phyloP scores from a whole-genome alignment of 768 basidiomycete species.

The Hysterangium stoloniferum region DNA sequence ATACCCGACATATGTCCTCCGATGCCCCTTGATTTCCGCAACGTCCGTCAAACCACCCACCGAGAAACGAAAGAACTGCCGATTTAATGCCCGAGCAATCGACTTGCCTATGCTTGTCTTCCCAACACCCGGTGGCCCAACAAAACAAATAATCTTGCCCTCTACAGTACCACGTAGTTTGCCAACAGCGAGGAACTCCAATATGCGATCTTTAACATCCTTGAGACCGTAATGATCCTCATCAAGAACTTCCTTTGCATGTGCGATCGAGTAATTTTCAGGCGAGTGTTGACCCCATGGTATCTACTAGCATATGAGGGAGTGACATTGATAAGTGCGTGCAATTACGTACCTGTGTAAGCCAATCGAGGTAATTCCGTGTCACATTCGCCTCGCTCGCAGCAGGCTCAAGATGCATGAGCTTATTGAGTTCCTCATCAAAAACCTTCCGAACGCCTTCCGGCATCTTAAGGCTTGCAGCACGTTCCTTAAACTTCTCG shows the following conservation, averaged over 20 bases:
- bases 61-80: constrained; percentile 94
- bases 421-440: constrained; percentile 90
- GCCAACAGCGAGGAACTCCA: constrained; percentile 94
- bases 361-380: constrained; percentile 90
- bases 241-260: constrained; percentile 79
- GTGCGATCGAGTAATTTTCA: constrained; percentile 84
- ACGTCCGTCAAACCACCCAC: constrained; percentile 97
- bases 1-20: constrained; percentile 92
- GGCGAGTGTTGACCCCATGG: constrained; percentile 95
- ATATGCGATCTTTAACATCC: constrained; percentile 88
- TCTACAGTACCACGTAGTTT: constrained; percentile 91
- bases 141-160: constrained; percentile 96
- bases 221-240: constrained; percentile 92
- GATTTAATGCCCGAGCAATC: constrained; percentile 81
- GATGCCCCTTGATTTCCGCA: constrained; percentile 97
- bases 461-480: constrained; percentile 78
- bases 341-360: constrained; percentile 53
- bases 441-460: constrained; percentile 87
- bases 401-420: constrained; percentile 82
- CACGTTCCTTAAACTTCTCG: constrained; percentile 86
- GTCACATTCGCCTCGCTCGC: constrained; percentile 93
- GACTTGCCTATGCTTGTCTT: constrained; percentile 96
- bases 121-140: constrained; percentile 95
- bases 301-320: constrained; percentile 56
- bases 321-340: too few relatives aligned